Evolutionary conservation across 2,329 filamentous ascomycete species (phyloP), one percentile per base, ranked within the genome.

Genomic region (Colletotrichum sp.): DNA sequence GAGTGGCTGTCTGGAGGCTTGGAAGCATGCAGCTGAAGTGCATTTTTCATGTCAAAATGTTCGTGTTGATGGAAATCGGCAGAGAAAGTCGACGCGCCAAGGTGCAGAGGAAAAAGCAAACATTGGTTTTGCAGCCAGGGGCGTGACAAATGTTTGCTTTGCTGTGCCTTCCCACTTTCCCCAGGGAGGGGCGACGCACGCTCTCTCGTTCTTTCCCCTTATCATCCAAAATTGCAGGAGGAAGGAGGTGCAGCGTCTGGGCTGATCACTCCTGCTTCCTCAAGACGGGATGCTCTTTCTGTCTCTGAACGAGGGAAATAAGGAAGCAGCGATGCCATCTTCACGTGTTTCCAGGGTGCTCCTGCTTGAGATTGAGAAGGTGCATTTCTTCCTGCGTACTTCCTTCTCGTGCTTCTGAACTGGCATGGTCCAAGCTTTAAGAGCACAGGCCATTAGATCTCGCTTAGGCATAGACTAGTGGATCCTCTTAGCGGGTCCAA

Each of bases 91-190:
- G 36, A 69, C 13, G 24, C 43, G 66, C 66, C 55, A 69, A 69
- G 66, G 30, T 32, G 61, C 32, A 63, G 61, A 72, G 10, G 43
- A 58, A 74, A 74, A 74, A 74, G 72, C 69, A 74, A 67, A 16
- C 4, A 34, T 56, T 34, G 13, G 62, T 67, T 62, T 63, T 56
- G 14, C 14, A 21, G 26, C 18, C 55, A 28, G 61, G 32, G 67
- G 13, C 21, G 7, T 21, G 9, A 14, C 18, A 38, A 38, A 32
- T 63, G n/a, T 24, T 38, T 63, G 43, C 43, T 21, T 52, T 52
- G 43, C 43, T 12, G n/a, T 52, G n/a, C 43, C 43, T 48, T 21
- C 10, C 43, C 43, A 21, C 43, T 48, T 52, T 52, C 43, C 43
- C n/a, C 16, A 12, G 34, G 34, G n/a, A 24, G 13, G 55, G 26